Evolutionary conservation across 1,139 yeast genomes (phyloP), one percentile per base, ranked within the genome.

Genomic region (Blastobotrys proliferans): DNA sequence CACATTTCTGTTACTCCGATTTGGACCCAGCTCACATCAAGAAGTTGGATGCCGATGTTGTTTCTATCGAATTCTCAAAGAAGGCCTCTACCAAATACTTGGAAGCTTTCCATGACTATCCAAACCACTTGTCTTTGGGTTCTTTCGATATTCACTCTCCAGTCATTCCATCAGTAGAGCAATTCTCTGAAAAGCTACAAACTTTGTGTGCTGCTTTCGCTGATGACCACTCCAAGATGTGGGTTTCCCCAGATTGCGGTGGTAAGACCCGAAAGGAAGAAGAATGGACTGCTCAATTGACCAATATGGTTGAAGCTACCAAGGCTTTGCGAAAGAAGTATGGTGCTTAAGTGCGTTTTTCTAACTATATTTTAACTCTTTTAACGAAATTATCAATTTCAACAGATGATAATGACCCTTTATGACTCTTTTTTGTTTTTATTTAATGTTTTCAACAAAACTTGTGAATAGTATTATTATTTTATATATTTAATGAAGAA

Each of bases 211-310:
- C 88, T 76, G 94, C 85, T 53, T 92, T 90, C 79, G 96, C 97
- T 68, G 94, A 94, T 66, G 85, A 85, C 69, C 90, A 90, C 74
- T n/a, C n/a, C n/a, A n/a, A n/a, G n/a, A 85, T 92, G 81, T 92
- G 97, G 97, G 94, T 92, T 66, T 92, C 92, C 94, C 98, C 98
- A 66, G 98, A 92, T 77, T 92, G 98, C 83, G 98, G 98, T 81
- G 81, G 90, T 72, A 90, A 90, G 84, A 86, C 95, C 68, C 83
- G 95, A 79, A 92, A 90, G 58, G 85, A 95, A 95, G 83, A 83
- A 56, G 95, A 86, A 77, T 84, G 87, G 62, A 75, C 79, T 73
- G 78, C 57, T 58, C 68, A 68, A 63, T 83, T 92, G 73, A 83
- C 94, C 69, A 86, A 92, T 76, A 92, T 92, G 98, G 98, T 92